Evolutionary conservation across 2,329 filamentous ascomycete genomes (phyloP).

Genomic region (Tolypocladium inflatum): DNA sequence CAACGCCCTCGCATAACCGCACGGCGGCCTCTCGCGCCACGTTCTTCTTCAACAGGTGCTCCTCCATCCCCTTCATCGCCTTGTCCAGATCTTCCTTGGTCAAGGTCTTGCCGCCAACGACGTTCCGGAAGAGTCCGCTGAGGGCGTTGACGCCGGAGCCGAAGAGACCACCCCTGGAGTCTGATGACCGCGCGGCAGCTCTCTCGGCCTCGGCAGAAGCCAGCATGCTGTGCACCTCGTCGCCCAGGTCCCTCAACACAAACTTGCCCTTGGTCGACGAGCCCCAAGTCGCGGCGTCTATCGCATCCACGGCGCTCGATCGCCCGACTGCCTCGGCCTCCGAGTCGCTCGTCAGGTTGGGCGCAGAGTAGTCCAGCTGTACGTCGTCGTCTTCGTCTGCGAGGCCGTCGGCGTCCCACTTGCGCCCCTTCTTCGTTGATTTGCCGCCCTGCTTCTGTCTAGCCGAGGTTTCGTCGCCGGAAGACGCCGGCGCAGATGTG

Average conservation of each 20-base stretch:
- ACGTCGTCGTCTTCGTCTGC: slow-evolving; percentile 70
- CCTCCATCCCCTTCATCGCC: slow-evolving; percentile 91
- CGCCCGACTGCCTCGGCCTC: slow-evolving; percentile 39
- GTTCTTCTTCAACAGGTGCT: slow-evolving; percentile 90
- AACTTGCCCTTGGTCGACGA: slow-evolving; percentile 85
- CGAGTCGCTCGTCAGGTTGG: slow-evolving; percentile 43
- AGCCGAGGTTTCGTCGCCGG: slow-evolving; percentile 67
- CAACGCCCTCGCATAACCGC: slow-evolving; percentile 82
- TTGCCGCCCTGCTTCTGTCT: slow-evolving; percentile 44
- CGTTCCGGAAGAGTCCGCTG: slow-evolving; percentile 82
- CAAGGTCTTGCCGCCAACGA: slow-evolving; percentile 87
- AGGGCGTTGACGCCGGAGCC: slow-evolving; percentile 75
- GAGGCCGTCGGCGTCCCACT: slow-evolving; percentile 84
- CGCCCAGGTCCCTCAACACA: slow-evolving; percentile 83
- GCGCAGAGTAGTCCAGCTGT: slow-evolving; percentile 81
- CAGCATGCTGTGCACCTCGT: slow-evolving; percentile 86
- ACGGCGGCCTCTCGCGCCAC: slow-evolving; percentile 90
- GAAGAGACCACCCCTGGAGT: slow-evolving; percentile 54
- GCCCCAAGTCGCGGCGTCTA: slow-evolving; percentile 77
- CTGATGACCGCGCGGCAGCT: slow-evolving; percentile 34
- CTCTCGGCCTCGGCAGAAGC: slow-evolving; percentile 65
- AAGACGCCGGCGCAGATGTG: slow-evolving; percentile 58
- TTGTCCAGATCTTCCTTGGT: slow-evolving; percentile 85
- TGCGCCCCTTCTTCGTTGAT: slow-evolving; percentile 79
- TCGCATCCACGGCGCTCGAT: slow-evolving; percentile 56